Conservation (phyloP, 192 early-diverging fungal species). For the Gorgonomyces haynaldii region DNA sequence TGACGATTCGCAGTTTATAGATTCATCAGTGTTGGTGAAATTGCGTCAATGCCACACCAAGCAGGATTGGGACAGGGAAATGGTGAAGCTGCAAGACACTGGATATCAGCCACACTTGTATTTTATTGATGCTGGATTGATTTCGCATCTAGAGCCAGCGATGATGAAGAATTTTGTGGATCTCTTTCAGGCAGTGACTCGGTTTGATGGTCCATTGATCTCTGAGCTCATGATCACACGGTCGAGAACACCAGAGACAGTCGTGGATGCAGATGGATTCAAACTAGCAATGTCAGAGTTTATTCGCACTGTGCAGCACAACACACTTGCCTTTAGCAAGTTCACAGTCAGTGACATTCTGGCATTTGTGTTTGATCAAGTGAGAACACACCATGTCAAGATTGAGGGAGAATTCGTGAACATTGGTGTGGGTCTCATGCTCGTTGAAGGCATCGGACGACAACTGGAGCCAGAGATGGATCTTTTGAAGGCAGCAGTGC, state of each 20-base stretch:
- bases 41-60: slow-evolving; percentile 11
- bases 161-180: slow-evolving; percentile 86
- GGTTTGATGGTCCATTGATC: slow-evolving; percentile 74
- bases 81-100: slow-evolving; percentile 41
- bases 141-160: slow-evolving; percentile 56
- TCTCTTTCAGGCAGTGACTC: slow-evolving; percentile 74
- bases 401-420: slow-evolving; percentile 94
- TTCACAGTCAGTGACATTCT: slow-evolving; percentile 76
- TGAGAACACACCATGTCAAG: slow-evolving; percentile 82
- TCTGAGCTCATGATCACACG: slow-evolving; percentile 82
- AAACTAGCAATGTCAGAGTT: slow-evolving; percentile 69
- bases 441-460: slow-evolving; percentile 90
- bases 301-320: slow-evolving; percentile 52
- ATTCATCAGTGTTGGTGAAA: background rate
- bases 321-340: slow-evolving; percentile 48
- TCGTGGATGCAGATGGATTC: slow-evolving; percentile 67
- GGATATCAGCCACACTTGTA: slow-evolving; percentile 69
- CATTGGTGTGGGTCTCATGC: slow-evolving; percentile 78
- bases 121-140: slow-evolving; percentile 87
- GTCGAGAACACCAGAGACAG: slow-evolving; percentile 57
- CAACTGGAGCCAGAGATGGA: slow-evolving; percentile 84
- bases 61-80: slow-evolving; percentile 12
- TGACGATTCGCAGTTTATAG: background rate
- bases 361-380: slow-evolving; percentile 68
- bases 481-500: slow-evolving; percentile 48